Evolutionary conservation across 2,329 filamentous ascomycete genomes (phyloP).

Genomic region (Periconia macrospinosa): DNA sequence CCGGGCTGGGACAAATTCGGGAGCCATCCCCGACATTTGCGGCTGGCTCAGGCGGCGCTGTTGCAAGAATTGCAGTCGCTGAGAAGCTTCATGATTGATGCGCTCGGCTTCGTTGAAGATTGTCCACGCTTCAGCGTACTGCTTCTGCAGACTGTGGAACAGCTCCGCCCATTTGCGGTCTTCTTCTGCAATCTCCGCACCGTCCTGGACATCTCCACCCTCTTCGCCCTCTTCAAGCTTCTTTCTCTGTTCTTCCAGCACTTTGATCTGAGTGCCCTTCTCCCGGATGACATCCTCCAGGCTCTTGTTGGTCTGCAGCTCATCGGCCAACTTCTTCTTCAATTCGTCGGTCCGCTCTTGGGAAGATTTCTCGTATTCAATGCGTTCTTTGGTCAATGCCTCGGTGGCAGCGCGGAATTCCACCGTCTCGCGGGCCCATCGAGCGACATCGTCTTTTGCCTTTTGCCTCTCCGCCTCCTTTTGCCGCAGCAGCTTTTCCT

Average conservation of each 20-base stretch:
- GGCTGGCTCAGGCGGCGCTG: constrained; percentile 43
- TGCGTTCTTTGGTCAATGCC: constrained; percentile 46
- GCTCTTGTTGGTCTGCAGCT: constrained; percentile 55
- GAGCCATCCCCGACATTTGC: constrained; percentile 37
- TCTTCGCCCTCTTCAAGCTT: constrained; percentile 50
- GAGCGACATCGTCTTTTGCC: constrained; percentile 68
- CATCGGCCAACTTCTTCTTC: constrained; percentile 45
- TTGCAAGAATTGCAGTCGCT: constrained; percentile 46
- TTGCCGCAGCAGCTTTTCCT: constrained; percentile 71
- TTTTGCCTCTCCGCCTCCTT: constrained; percentile 70
- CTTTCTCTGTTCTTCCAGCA: constrained; percentile 71
- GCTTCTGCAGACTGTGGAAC: constrained; percentile 56
- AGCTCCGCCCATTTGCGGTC: constrained; percentile 60
- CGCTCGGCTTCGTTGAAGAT: constrained; percentile 41
- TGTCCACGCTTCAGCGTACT: constrained; percentile 44
- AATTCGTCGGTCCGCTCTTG: constrained; percentile 46
- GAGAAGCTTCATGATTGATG: constrained; percentile 41
- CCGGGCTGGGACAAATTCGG: constrained; percentile 35
- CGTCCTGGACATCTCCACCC: constrained; percentile 42
- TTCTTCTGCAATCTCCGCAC: constrained; percentile 48
- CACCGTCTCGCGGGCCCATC: constrained; percentile 67
- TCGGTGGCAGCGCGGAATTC: constrained; percentile 58
- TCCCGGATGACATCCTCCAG: constrained; percentile 75
- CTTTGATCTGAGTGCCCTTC: constrained; percentile 70
- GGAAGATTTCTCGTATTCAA: constrained; percentile 34